These are phyloP conservation scores for Fusarium odoratissimum DNA, from an alignment of 2,329 filamentous ascomycete species.

Conservation along the genomic window DNA sequence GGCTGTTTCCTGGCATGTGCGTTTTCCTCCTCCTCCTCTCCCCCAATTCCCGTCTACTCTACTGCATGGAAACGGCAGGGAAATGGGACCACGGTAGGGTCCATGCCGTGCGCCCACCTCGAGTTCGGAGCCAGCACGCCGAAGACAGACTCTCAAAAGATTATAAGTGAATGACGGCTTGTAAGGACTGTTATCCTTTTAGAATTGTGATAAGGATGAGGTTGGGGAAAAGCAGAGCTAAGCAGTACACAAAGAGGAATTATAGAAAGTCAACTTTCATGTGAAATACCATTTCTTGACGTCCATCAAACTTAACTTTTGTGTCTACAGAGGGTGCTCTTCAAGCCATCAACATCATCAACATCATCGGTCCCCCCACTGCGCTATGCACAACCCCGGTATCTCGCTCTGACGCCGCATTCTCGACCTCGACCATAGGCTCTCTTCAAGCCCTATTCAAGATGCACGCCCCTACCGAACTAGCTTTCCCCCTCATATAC, in stretches of 20 bases:
- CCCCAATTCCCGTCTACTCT: neutral
- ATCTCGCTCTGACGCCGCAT: constrained; percentile 17
- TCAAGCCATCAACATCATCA: constrained; percentile 34
- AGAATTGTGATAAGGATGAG: neutral
- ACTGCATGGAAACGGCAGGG: constrained; percentile 17
- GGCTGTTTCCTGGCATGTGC: constrained; percentile 46
- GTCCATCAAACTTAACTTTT: constrained; percentile 7
- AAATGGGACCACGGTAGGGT: constrained; percentile 44
- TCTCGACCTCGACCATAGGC: neutral
- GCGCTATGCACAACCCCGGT: constrained; percentile 28
- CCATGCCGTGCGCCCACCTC: constrained; percentile 38
- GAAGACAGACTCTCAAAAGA: constrained; percentile 22
- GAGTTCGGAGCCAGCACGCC: constrained; percentile 34
- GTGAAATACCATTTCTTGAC: constrained; percentile 28
- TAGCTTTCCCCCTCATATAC: constrained; percentile 25
- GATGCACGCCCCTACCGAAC: constrained; percentile 20
- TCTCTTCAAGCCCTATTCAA: constrained; percentile 34
- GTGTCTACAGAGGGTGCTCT: constrained; percentile 2
- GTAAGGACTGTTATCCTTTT: neutral
- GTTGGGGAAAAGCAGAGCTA: neutral
- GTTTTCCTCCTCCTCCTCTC: constrained; percentile 9
- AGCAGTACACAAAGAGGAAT: neutral
- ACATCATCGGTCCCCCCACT: constrained; percentile 31
- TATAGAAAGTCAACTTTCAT: constrained; percentile 8
- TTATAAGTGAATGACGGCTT: neutral